Base-by-base conservation (phyloP, 768 basidiomycete genomes). In the Lactarius deliciosus region DNA sequence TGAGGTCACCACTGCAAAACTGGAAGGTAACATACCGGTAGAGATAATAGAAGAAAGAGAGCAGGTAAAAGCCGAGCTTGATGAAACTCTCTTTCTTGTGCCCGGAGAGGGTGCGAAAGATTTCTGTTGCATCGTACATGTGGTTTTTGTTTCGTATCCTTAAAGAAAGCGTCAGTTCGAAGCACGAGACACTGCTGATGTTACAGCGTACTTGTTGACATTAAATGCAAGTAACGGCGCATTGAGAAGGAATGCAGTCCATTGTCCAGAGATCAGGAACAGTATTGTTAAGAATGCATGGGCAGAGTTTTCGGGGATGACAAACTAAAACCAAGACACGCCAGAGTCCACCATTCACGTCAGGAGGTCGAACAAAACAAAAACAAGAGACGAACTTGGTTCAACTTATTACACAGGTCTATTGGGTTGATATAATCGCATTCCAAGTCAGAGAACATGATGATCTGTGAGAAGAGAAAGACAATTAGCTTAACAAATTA, bases 351-450 rank as follows among this genome's bases (percentile, higher is more conserved):
- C 9, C 20, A 45, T 28, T 25, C 9, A 36, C 28, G 28, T 67
- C 40, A 50, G 54, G 10, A 40, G 54, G 10, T 28, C 40, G 57
- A 36, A 20, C 9, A 47, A 9, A n/a, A 40, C 34, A 8, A 41
- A 30, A 45, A 25, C 11, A 6, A 56, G 45, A 57, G 53, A 78
- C 83, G 56, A 70, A 96, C 96, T 79, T 95, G 92, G 76, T 98
- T 98, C 73, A 98, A 88, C 82, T 97, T 98, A 81, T 98, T 98
- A 81, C 97, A 98, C 45, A 98, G 88, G 79, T 99, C 97, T 86
- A 99, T 99, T 61, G 97, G 97, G 79, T 99, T 99, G 83, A 98
- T 96, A 81, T 98, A 98, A 84, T 97, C 95, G 83, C 94, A 97
- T 81, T 98, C 96, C 75, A 98, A 81, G 81, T 98, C 97, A 54